Conservation (phyloP, 1,139 yeast species). For the Entelexis paramagnoliae region DNA sequence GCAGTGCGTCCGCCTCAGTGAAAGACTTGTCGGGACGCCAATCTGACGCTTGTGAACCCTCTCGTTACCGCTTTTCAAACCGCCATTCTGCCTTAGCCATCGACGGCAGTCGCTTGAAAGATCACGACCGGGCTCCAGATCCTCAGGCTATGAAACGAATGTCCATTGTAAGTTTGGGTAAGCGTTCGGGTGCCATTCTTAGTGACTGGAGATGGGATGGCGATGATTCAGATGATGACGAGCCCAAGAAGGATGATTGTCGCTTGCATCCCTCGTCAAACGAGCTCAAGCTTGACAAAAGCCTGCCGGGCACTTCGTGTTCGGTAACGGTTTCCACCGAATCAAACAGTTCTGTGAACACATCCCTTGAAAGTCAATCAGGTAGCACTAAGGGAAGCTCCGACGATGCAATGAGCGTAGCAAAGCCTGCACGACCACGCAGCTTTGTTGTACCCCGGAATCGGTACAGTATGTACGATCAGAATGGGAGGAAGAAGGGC, state of each 20-base stretch:
- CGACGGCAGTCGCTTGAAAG: too few relatives aligned
- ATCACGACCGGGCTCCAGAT: background rate
- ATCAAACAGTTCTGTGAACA: background rate
- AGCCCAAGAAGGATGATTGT: background rate
- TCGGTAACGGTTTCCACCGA: too few relatives aligned
- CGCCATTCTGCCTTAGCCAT: too few relatives aligned
- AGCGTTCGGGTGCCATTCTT: constrained; percentile 1
- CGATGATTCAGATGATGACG: background rate
- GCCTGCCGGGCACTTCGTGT: too few relatives aligned
- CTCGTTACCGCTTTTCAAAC: background rate
- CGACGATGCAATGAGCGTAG: background rate
- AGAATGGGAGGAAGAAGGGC: background rate
- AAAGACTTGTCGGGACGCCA: too few relatives aligned
- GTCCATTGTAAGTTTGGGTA: background rate
- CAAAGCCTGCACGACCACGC: background rate
- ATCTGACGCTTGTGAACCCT: background rate
- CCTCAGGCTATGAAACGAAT: background rate
- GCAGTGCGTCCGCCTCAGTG: background rate
- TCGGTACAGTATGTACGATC: constrained; percentile 4
- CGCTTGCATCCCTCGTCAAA: background rate
- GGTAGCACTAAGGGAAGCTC: background rate
- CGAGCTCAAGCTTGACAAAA: background rate
- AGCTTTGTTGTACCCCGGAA: background rate
- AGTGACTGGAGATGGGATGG: constrained; percentile 2
- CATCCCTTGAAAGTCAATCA: background rate